These are phyloP conservation scores for Mariannaea elegans DNA, from an alignment of 2,329 filamentous ascomycete genomes.

Conservation along the genomic window DNA sequence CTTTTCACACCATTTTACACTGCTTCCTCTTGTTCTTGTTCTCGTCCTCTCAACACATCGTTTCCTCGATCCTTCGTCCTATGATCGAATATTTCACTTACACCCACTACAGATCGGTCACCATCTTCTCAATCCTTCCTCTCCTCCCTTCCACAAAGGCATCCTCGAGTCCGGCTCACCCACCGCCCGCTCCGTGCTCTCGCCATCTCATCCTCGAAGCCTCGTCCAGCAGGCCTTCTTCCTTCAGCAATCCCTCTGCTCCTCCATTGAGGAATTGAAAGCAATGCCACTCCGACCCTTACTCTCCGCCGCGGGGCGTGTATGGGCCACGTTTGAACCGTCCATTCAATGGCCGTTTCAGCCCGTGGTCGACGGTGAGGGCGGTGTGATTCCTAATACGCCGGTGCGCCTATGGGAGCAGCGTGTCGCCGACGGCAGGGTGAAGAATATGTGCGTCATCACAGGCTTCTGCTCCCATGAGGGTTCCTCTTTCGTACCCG, in stretches of 20 bases:
- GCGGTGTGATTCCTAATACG: constrained; percentile 58
- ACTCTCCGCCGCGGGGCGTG: constrained; percentile 53
- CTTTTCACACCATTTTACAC: background rate
- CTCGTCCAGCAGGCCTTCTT: constrained; percentile 58
- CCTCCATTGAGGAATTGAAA: constrained; percentile 44
- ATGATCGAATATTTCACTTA: constrained; percentile 14
- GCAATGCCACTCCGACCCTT: constrained; percentile 60
- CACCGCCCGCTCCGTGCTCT: constrained; percentile 63
- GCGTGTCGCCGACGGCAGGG: constrained; percentile 13
- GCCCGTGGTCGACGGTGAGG: constrained; percentile 62
- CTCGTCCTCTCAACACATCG: background rate
- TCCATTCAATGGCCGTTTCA: constrained; percentile 72
- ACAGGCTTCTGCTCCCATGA: constrained; percentile 78
- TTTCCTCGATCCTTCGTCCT: background rate
- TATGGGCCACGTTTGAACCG: constrained; percentile 55
- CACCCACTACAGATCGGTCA: constrained; percentile 66
- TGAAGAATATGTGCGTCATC: constrained; percentile 53
- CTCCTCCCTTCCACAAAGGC: constrained; percentile 59
- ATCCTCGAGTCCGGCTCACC: constrained; percentile 67
- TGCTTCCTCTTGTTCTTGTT: background rate
- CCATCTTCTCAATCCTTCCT: constrained; percentile 63
- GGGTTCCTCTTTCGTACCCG: constrained; percentile 70
- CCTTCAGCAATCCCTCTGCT: background rate
- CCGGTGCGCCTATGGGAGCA: constrained; percentile 15
- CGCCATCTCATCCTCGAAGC: constrained; percentile 64